These are phyloP conservation scores for Nakazawaea holstii DNA, from an alignment of 805 yeast species.

Conservation along the genomic window DNA sequence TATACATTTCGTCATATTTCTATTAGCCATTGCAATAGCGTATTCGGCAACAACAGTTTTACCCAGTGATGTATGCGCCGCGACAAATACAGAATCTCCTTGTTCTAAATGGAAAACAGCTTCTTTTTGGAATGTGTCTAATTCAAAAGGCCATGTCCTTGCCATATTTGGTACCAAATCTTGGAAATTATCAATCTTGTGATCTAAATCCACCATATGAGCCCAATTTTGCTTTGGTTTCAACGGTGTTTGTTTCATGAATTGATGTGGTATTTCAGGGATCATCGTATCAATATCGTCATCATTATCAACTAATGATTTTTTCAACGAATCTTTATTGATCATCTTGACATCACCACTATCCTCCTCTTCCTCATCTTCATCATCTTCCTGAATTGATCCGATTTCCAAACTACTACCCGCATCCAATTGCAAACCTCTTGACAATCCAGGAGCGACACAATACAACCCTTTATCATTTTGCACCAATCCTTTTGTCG, in stretches of 20 bases:
- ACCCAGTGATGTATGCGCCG: constrained; percentile 99
- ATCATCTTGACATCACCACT: not conserved
- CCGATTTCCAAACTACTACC: constrained; percentile 13
- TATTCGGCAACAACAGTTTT: constrained; percentile 98
- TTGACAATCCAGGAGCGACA: constrained; percentile 71
- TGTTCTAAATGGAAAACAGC: constrained; percentile 95
- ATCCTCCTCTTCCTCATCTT: not conserved
- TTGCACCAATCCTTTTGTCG: constrained; percentile 47
- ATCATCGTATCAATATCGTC: constrained; percentile 34
- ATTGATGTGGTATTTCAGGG: constrained; percentile 15
- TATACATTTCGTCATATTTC: constrained; percentile 95
- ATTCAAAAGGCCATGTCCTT: constrained; percentile 87
- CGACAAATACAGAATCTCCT: constrained; percentile 97
- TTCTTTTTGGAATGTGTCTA: constrained; percentile 94
- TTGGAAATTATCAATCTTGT: constrained; percentile 74
- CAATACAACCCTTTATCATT: constrained; percentile 76
- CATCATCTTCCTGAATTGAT: constrained; percentile 1
- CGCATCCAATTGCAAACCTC: constrained; percentile 56
- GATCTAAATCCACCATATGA: constrained; percentile 85
- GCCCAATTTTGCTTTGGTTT: constrained; percentile 69
- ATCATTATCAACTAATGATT: constrained; percentile 22
- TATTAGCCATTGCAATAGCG: constrained; percentile 93
- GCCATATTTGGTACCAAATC: constrained; percentile 94
- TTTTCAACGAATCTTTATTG: constrained; percentile 28
- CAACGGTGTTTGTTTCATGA: not conserved